A percentile compares a stretch with the other conserved stretches of the same genome.
Conservation (phyloP, 768 basidiomycete genomes). For the Mycena filopes region DNA sequence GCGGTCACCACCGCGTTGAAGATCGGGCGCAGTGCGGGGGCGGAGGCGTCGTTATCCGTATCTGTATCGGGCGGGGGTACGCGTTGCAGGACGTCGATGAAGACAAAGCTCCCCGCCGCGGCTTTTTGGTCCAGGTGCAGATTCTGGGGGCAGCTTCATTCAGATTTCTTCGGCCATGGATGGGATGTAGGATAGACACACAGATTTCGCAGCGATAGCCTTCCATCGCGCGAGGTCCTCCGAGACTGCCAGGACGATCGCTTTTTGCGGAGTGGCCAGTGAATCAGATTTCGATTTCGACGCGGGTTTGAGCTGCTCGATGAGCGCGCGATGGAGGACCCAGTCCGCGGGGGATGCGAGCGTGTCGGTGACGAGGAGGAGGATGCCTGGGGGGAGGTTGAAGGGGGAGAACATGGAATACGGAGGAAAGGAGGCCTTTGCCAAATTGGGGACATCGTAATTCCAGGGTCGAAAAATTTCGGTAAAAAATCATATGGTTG, state of each 20-base stretch:
- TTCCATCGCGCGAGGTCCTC: slow-evolving; percentile 70
- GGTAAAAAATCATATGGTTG: no score
- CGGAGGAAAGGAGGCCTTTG: no score
- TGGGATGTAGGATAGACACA: no score
- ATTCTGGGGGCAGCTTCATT: slow-evolving; percentile 42
- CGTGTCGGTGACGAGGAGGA: slow-evolving; percentile 77
- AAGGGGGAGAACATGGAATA: slow-evolving; percentile 66
- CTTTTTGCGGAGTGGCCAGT: slow-evolving; percentile 40
- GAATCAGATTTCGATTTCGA: no score
- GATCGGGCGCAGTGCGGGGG: slow-evolving; percentile 45
- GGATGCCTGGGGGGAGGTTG: slow-evolving; percentile 59
- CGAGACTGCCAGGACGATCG: slow-evolving; percentile 68
- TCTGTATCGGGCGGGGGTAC: slow-evolving; percentile 41
- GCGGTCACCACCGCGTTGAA: slow-evolving; percentile 48
- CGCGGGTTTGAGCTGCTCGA: slow-evolving; percentile 60
- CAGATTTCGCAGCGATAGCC: slow-evolving; percentile 70
- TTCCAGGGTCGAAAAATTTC: no score
- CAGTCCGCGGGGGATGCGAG: slow-evolving; percentile 80
- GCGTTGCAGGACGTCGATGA: slow-evolving; percentile 62
- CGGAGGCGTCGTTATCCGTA: no score
- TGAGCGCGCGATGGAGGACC: slow-evolving; percentile 66
- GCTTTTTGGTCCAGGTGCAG: slow-evolving; percentile 50
- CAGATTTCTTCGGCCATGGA: not conserved
- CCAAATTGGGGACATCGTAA: no score
- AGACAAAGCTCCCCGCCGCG: slow-evolving; percentile 54